These are phyloP conservation scores for Cotoneaster glaucophyllus DNA, from an alignment of 306 rosid genomes.

Conservation along the genomic window DNA sequence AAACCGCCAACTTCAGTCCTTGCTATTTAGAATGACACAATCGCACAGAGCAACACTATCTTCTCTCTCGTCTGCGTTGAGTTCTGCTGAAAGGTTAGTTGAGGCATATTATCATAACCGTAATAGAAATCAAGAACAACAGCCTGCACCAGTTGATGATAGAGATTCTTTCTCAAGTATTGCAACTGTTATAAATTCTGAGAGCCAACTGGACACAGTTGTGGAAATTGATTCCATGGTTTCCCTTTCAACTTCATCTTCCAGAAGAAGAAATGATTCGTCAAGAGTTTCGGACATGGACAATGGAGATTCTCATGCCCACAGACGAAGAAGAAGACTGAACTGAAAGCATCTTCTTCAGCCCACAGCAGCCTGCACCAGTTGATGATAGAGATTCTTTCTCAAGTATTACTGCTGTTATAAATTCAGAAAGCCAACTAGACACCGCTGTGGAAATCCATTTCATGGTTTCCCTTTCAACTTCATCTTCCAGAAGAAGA, in stretches of 20 bases:
- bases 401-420: constrained; percentile 85
- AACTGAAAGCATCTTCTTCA: constrained; percentile 30
- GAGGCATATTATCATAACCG: constrained; percentile 57
- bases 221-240: constrained; percentile 87
- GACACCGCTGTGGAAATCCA: constrained; percentile 88
- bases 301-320: constrained; percentile 88
- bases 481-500: constrained; percentile 90
- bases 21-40: constrained; percentile 51
- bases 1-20: constrained; percentile 45
- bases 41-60: constrained; percentile 48
- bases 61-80: constrained; percentile 56
- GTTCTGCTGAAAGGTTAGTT: constrained; percentile 57
- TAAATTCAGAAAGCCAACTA: constrained; percentile 77
- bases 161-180: constrained; percentile 88
- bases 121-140: constrained; percentile 67
- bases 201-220: constrained; percentile 81
- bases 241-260: constrained; percentile 84
- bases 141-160: constrained; percentile 66
- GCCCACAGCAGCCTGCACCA: constrained; percentile 20
- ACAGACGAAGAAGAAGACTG: constrained; percentile 74
- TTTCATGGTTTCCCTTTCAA: constrained; percentile 80
- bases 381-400: constrained; percentile 90
- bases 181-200: constrained; percentile 85
- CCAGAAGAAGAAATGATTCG: constrained; percentile 73
- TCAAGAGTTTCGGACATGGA: constrained; percentile 81